Conservation (phyloP, 176 grass and related monocot species). For the Phyllostachys edulis region DNA sequence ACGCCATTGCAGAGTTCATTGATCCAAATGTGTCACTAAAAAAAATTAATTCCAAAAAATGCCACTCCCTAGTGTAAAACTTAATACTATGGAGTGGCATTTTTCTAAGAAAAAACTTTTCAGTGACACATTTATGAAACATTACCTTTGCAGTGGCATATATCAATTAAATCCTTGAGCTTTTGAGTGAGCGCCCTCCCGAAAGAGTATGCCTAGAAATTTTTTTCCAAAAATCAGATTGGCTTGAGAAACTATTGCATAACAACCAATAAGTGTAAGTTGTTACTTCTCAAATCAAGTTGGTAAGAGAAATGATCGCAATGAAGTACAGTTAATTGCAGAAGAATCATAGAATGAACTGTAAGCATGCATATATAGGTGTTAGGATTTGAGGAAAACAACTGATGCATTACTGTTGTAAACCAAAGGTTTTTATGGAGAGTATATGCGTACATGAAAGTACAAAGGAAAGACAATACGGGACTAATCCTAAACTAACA, state of each 20-base stretch:
- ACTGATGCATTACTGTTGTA: not conserved
- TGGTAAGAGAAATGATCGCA: not conserved
- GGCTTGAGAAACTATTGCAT: slow-evolving; percentile 6
- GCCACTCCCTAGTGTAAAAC: no score
- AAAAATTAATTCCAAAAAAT: no score
- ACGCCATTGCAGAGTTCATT: no score
- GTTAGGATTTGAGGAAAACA: not conserved
- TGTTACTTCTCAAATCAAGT: slow-evolving; percentile 6
- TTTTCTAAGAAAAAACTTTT: no score
- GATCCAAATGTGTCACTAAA: no score
- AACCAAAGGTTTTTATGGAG: not conserved
- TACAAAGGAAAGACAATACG: not conserved
- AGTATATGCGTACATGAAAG: not conserved
- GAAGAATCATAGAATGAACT: not conserved
- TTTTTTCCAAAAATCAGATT: slow-evolving; percentile 11
- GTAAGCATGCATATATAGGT: slow-evolving; percentile 7
- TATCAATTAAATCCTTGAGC: no score
- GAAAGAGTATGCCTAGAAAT: slow-evolving; percentile 79
- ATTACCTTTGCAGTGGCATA: no score
- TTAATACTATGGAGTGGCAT: no score
- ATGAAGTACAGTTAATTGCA: not conserved
- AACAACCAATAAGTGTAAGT: not conserved
- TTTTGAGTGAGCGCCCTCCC: slow-evolving; percentile 88
- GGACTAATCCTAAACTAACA: slow-evolving; percentile 8
- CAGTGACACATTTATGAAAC: no score